Evolutionary conservation across 139 green algal species (phyloP), one percentile per base, ranked within the genome.

Genomic region (Ostreobium quekettii): DNA sequence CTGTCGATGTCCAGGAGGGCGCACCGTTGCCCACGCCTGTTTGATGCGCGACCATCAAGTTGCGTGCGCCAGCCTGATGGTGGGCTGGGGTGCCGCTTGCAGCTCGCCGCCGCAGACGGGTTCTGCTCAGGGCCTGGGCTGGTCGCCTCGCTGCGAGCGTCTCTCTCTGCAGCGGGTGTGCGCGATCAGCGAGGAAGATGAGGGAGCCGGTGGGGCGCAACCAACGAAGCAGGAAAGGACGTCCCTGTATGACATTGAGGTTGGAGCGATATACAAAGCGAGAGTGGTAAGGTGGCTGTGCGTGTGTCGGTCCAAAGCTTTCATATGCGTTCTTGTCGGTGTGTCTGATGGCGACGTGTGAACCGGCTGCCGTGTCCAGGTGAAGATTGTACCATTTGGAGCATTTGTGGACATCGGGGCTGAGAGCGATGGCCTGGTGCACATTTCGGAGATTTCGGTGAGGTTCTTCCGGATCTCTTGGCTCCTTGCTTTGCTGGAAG

Each of bases 401-500:
- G 89, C 87, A 0, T 99, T 99, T 72, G 88, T 98, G 11, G 82
- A 98, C 74, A 88, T 98, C 66, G 91, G 90, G 33, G 76, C 79
- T 31, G 72, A 64, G 32, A 86, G 73, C 36, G 86, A 96, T 73
- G 93, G 89, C 48, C 84, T 99, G 30, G 77, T 98, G 15, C 93
- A 99, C 83, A 93, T 99, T 62, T 96, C 87, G 28, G 83, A 99
- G 78, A 77, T 95, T 11, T 49, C 73, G 71, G 79, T 84, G 35
- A 26, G 42, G 11, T 53, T 53, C 47, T 38, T 39, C 0, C 15
- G 33, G 11, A 36, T 24, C 33, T 72, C n/a, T 59, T 24, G n/a
- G n/a, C n/a, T n/a, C n/a, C n/a, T n/a, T n/a, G n/a, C n/a, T 67
- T 22, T 67, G 60, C 32, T 56, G 38, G 6, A 56, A 53, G 33